These are phyloP conservation scores for Patellifolia procumbens DNA, from an alignment of 179 eudicot genomes.

Conservation along the genomic window DNA sequence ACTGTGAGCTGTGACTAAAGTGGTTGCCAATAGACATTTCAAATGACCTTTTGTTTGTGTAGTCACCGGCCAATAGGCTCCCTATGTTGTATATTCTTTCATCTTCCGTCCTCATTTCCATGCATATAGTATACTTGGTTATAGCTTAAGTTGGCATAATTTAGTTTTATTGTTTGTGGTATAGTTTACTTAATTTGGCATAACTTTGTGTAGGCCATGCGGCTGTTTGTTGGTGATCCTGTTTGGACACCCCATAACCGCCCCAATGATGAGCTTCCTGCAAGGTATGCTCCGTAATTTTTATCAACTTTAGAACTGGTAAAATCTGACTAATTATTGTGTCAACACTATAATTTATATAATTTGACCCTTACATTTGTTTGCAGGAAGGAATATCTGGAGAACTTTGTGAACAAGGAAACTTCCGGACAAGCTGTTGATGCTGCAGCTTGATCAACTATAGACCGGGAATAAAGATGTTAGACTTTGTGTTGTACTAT, in stretches of 20 bases:
- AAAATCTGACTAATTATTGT: not conserved
- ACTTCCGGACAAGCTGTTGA: slow-evolving; percentile 46
- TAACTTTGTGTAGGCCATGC: slow-evolving; percentile 55
- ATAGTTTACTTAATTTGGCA: not conserved
- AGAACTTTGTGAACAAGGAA: slow-evolving; percentile 44
- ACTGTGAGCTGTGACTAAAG: too few relatives aligned
- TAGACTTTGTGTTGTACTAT: not conserved
- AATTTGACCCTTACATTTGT: not conserved
- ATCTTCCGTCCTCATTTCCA: not conserved
- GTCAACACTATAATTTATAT: not conserved
- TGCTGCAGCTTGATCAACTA: slow-evolving; percentile 53
- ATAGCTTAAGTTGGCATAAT: not conserved
- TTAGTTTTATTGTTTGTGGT: slow-evolving; percentile 17
- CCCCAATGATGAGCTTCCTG: slow-evolving; percentile 62
- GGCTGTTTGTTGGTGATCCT: slow-evolving; percentile 74
- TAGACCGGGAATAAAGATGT: slow-evolving; percentile 1
- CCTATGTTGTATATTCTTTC: not conserved
- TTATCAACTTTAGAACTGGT: not conserved
- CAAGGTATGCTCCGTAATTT: slow-evolving; percentile 40
- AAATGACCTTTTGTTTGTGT: too few relatives aligned
- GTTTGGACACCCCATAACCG: slow-evolving; percentile 77
- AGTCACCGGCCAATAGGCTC: not conserved
- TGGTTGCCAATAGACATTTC: too few relatives aligned
- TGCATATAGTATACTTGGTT: not conserved
- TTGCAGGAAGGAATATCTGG: slow-evolving; percentile 67